Percentiles rank a stretch among this genome's conserved stretches.
Evolutionary conservation across 805 yeast species (phyloP).

Genomic region (Saccharomycopsis babjevae): DNA sequence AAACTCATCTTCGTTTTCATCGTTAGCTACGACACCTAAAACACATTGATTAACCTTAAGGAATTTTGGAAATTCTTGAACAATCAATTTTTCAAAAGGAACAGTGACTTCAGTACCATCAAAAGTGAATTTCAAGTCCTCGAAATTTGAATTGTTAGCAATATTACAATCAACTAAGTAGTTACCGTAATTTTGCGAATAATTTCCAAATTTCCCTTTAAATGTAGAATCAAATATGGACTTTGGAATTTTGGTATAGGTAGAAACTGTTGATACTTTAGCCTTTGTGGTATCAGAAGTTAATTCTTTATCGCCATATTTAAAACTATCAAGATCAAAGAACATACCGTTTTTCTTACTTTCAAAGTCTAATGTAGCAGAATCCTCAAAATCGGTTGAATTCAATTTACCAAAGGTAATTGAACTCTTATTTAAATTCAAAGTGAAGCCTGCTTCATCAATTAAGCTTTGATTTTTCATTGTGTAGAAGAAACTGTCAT

Average conservation of each 20-base stretch:
- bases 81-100: conserved; percentile 31
- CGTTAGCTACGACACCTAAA: background rate
- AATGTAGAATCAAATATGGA: background rate
- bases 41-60: background rate
- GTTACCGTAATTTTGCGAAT: background rate
- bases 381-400: background rate
- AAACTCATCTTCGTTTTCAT: background rate
- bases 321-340: background rate
- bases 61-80: background rate
- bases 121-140: conserved; percentile 23
- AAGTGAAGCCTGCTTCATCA: background rate
- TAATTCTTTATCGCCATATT: background rate
- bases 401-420: background rate
- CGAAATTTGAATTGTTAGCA: background rate
- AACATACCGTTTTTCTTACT: background rate
- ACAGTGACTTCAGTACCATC: conserved; percentile 34
- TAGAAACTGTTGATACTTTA: background rate
- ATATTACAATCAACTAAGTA: background rate
- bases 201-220: background rate
- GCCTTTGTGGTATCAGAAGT: background rate
- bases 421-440: background rate
- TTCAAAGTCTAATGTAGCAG: background rate
- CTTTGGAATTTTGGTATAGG: background rate
- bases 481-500: background rate
- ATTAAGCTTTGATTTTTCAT: background rate